Percentiles rank a stretch among this genome's conserved stretches.
phyloP scores from a whole-genome alignment of 2,329 filamentous ascomycete genomes.

The Thermomyces lanuginosus region DNA sequence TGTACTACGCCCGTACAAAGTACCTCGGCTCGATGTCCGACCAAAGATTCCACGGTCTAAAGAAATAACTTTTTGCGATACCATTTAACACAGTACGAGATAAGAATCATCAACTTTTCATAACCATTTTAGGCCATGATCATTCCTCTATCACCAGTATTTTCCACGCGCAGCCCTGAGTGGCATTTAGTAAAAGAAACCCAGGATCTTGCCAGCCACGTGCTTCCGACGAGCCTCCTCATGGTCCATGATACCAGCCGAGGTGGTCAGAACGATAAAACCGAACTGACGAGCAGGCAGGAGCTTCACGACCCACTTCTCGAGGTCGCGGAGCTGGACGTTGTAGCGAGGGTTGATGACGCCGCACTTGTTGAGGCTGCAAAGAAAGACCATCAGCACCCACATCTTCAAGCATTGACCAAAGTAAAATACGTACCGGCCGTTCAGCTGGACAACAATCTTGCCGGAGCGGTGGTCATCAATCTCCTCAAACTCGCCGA shows the following conservation, averaged over 20 bases:
- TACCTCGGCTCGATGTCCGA: too few species aligned
- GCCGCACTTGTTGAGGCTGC: slow-evolving; percentile 86
- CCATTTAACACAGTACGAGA: too few species aligned
- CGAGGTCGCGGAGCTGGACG: slow-evolving; percentile 89
- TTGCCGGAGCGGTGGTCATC: slow-evolving; percentile 99
- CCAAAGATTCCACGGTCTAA: too few species aligned
- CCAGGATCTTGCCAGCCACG: slow-evolving; percentile 97
- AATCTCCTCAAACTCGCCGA: slow-evolving; percentile 98
- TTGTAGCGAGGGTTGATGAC: slow-evolving; percentile 99
- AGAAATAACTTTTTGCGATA: too few species aligned
- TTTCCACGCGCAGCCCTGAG: too few species aligned
- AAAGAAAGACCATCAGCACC: slow-evolving; percentile 7
- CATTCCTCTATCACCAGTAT: too few species aligned
- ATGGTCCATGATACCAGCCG: slow-evolving; percentile 99
- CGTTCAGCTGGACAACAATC: slow-evolving; percentile 99
- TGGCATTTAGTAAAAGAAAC: slow-evolving; percentile 82
- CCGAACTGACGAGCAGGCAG: slow-evolving; percentile 99
- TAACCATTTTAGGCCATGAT: too few species aligned
- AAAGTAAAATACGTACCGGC: slow-evolving; percentile 40
- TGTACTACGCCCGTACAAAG: neutral
- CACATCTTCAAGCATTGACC: slow-evolving; percentile 2
- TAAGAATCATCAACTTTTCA: too few species aligned
- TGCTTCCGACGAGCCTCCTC: slow-evolving; percentile 99
- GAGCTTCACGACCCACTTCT: slow-evolving; percentile 99
- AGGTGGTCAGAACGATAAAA: slow-evolving; percentile 97